phyloP scores from a whole-genome alignment of 768 basidiomycete species.

The Naganishia onofrii region DNA sequence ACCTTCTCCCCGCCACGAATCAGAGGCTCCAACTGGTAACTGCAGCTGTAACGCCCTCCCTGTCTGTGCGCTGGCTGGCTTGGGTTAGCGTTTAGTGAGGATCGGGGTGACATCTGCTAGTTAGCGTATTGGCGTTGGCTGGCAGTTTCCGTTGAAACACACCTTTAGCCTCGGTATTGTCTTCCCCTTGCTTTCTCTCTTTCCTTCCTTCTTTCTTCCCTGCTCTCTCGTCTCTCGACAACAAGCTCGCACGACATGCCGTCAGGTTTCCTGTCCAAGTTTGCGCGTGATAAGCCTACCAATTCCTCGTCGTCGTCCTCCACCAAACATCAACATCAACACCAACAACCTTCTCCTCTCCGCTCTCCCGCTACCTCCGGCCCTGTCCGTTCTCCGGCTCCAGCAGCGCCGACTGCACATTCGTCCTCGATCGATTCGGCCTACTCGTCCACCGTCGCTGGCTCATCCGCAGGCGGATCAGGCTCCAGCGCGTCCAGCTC shows the following conservation, averaged over 20 bases:
- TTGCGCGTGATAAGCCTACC: conserved; percentile 22
- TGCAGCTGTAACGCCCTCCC: no score
- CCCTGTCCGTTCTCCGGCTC: background rate
- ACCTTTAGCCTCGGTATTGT: background rate
- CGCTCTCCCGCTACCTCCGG: background rate
- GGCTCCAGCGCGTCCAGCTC: conserved; percentile 12
- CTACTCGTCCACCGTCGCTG: conserved; percentile 1
- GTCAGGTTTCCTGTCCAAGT: conserved; percentile 26
- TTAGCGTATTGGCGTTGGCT: no score
- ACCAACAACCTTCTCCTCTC: background rate
- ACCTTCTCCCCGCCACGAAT: no score
- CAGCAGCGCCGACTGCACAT: background rate
- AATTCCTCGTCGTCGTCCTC: background rate
- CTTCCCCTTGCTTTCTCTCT: no score
- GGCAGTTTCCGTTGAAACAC: no score
- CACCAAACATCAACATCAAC: no score
- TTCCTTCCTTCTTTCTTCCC: no score
- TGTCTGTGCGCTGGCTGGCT: no score
- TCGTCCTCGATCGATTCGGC: conserved; percentile 1
- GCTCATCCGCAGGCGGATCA: conserved; percentile 18
- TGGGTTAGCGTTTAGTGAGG: no score
- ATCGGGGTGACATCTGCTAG: no score
- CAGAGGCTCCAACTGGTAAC: no score
- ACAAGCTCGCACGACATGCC: background rate
- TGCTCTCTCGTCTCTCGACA: background rate